phyloP scores from a whole-genome alignment of 225 moss, liverwort and hornwort species.

The Thuidium tamariscinum region DNA sequence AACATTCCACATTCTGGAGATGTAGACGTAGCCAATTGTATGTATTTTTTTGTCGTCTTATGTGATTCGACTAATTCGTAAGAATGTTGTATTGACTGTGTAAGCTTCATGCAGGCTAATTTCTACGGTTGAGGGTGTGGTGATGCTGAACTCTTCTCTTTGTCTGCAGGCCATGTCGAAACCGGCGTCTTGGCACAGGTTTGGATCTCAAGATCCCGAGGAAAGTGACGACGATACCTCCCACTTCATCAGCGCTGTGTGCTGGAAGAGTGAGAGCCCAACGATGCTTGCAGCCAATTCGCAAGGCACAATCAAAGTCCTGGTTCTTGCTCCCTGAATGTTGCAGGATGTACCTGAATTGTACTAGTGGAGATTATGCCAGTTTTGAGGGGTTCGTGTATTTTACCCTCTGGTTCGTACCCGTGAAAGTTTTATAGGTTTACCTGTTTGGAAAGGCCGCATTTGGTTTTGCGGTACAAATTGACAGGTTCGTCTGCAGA shows the following conservation, averaged over 20 bases:
- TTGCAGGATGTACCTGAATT: neutral
- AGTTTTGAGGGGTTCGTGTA: slow-evolving; percentile 7
- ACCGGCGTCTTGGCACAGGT: slow-evolving; percentile 74
- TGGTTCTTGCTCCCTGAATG: slow-evolving; percentile 79
- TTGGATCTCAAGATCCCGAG: slow-evolving; percentile 73
- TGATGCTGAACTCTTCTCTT: neutral
- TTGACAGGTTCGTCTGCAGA: neutral
- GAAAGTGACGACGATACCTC: slow-evolving; percentile 82
- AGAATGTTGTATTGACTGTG: neutral
- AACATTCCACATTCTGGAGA: neutral
- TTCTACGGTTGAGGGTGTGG: neutral
- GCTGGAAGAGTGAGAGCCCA: slow-evolving; percentile 99
- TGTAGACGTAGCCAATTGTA: neutral
- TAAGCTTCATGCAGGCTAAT: neutral
- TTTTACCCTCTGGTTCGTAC: slow-evolving; percentile 6
- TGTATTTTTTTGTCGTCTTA: neutral
- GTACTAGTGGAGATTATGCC: neutral
- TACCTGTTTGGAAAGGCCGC: neutral
- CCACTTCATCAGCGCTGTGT: slow-evolving; percentile 91
- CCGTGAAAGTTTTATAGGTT: neutral
- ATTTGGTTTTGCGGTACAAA: neutral
- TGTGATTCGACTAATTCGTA: neutral
- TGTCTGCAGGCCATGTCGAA: slow-evolving; percentile 79
- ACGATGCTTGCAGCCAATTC: slow-evolving; percentile 98
- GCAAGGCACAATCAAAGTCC: slow-evolving; percentile 93